Percentiles rank a stretch among this genome's conserved stretches.
Evolutionary conservation across 495 filamentous ascomycete genomes (phyloP).

Genomic region (Tuber aestivum): DNA sequence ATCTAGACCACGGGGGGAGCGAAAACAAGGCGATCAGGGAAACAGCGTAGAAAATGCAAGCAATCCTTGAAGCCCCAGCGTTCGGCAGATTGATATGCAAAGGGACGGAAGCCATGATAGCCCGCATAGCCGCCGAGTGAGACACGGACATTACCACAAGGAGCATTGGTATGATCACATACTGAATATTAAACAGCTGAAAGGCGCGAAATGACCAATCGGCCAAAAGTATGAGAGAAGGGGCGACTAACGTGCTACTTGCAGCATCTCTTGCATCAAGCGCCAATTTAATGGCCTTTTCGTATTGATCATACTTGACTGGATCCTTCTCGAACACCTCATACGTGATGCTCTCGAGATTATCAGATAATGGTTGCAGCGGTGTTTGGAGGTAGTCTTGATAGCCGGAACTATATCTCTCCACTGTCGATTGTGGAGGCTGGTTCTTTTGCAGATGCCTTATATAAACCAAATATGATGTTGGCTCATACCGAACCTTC

Average conservation of each 20-base stretch:
- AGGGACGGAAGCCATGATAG: neutral
- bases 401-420: constrained; percentile 67
- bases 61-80: neutral
- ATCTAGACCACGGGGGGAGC: neutral
- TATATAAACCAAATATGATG: constrained; percentile 72
- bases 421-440: constrained; percentile 56
- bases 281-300: constrained; percentile 72
- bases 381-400: constrained; percentile 96
- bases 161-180: neutral
- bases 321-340: constrained; percentile 98
- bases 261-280: constrained; percentile 66
- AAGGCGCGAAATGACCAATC: neutral
- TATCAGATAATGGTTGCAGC: constrained; percentile 89
- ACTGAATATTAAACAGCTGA: neutral
- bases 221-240: neutral
- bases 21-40: neutral
- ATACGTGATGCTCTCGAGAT: constrained; percentile 93
- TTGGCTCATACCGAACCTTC: constrained; percentile 50
- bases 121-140: neutral
- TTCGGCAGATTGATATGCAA: constrained; percentile 5
- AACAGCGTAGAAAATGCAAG: neutral
- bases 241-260: constrained; percentile 29
- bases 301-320: constrained; percentile 95
- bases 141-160: neutral
- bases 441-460: constrained; percentile 78